Base-by-base conservation (phyloP, 2,329 filamentous ascomycete species). In the Dactylellina sp. region DNA sequence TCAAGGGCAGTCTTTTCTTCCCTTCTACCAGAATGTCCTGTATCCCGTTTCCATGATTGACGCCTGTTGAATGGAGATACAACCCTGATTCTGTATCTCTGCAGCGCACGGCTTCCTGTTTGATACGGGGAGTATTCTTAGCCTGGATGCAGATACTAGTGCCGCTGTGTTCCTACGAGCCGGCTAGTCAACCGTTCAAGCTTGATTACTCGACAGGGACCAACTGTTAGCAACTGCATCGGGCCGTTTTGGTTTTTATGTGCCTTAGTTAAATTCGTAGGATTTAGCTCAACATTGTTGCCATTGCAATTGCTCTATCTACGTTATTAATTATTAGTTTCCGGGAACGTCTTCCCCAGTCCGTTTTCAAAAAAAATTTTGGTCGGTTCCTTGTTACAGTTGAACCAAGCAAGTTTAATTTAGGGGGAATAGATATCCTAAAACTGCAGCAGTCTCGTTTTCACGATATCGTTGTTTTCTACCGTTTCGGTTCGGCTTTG, bases 181-280 rank as follows among this genome's bases (percentile, higher is more conserved):
- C 12, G 55, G 49, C 14, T 37, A 7, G 49, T 16, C 12, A 16
- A 37, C 28, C 16, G n/a, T 35, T 39, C 53, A 35, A 52, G 53
- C 44, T 57, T 68, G 63, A 68, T 68, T 68, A 68, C 63, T 60
- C 47, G 53, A 60, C 53, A 60, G 44, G 53, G 25, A 59, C 42
- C 11, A 39, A 28, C 42, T 39, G 22, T 14, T 18, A 25, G 28
- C 14, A 28, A 20, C 14, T 20, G 52, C n/a, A 24, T 18, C 52
- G 18, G 32, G 6, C n/a, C n/a, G n/a, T n/a, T n/a, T n/a, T n/a
- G n/a, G n/a, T n/a, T n/a, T 18, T 40, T 40, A 2, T 7, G 16
- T 46, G 25, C 24, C 46, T 49, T 22, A 24, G n/a, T 28, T 20
- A 20, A 46, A 20, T 2, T 5, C 28, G 28, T 28, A 22, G 20